A percentile compares a stretch with the other conserved stretches of the same genome.
Evolutionary conservation across 2,329 filamentous ascomycete genomes (phyloP).

Genomic region (Fusarium chaquense): DNA sequence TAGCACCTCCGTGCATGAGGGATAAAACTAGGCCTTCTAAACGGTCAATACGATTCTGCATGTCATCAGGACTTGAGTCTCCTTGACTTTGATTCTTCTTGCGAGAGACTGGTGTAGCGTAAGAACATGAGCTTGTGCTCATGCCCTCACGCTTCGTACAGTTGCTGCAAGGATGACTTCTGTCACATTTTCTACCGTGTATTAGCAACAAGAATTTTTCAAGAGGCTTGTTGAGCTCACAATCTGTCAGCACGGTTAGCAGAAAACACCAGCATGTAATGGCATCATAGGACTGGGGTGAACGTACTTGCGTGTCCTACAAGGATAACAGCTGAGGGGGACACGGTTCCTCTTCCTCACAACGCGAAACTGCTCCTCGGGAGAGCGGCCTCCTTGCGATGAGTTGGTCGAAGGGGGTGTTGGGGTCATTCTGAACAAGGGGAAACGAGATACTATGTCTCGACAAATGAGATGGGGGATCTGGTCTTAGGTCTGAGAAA

Average conservation of each 20-base stretch:
- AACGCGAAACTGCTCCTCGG: conserved; percentile 87
- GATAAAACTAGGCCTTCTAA: conserved; percentile 92
- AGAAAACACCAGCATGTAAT: conserved; percentile 1
- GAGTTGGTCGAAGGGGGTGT: conserved; percentile 83
- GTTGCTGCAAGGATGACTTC: conserved; percentile 91
- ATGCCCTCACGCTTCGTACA: conserved; percentile 91
- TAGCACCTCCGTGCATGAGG: conserved; percentile 87
- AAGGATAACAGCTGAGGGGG: conserved; percentile 91
- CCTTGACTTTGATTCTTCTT: conserved; percentile 79
- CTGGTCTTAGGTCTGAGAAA: conserved; percentile 20
- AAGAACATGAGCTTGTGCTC: conserved; percentile 84
- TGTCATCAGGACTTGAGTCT: conserved; percentile 82
- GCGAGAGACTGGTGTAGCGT: conserved; percentile 76
- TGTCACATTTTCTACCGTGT: conserved; percentile 85
- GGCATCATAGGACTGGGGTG: conserved; percentile 46
- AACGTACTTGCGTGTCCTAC: conserved; percentile 88
- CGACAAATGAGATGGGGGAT: conserved; percentile 40
- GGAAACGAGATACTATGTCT: conserved; percentile 40
- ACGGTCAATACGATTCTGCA: conserved; percentile 98
- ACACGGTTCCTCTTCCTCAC: conserved; percentile 93
- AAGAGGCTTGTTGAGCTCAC: conserved; percentile 41
- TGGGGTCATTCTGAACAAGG: conserved; percentile 70
- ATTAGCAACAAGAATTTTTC: conserved; percentile 28
- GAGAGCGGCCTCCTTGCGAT: conserved; percentile 81
- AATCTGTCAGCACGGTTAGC: conserved; percentile 56